These are phyloP conservation scores for Paecilomyces fulvus DNA, from an alignment of 2,329 filamentous ascomycete genomes.

Conservation along the genomic window DNA sequence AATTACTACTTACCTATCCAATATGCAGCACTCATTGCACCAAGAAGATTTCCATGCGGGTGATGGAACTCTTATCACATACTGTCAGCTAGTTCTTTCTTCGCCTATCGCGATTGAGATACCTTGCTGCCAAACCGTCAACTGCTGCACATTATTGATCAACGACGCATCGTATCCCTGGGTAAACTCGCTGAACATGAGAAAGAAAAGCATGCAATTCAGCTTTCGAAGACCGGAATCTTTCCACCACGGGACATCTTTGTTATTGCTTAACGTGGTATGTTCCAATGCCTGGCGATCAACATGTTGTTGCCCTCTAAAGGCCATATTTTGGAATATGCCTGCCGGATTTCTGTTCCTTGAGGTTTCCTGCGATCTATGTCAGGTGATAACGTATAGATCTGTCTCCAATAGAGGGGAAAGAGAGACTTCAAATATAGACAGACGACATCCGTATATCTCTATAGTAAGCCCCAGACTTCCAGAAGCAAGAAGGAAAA, in stretches of 20 bases:
- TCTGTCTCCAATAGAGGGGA: neutral
- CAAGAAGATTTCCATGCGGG: constrained; percentile 1
- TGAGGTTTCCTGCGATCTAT: neutral
- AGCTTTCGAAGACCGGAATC: constrained; percentile 1
- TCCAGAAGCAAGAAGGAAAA: neutral
- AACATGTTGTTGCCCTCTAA: neutral
- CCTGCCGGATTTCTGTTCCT: too few species aligned
- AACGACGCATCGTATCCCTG: constrained; percentile 2
- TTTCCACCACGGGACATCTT: neutral
- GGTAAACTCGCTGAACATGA: constrained; percentile 2
- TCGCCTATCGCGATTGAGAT: neutral
- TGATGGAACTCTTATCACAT: neutral
- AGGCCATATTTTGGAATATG: neutral
- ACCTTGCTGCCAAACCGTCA: constrained; percentile 1
- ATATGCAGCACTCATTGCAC: constrained; percentile 1
- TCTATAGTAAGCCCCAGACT: neutral
- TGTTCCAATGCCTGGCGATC: neutral
- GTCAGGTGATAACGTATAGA: neutral
- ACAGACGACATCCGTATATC: neutral
- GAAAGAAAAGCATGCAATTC: constrained; percentile 1
- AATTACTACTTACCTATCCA: constrained; percentile 1
- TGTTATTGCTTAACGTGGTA: constrained; percentile 1
- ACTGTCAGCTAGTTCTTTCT: neutral
- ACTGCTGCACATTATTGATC: constrained; percentile 3
- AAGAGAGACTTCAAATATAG: neutral